Percentiles rank a stretch among this genome's conserved stretches.
Evolutionary conservation across 129 eudicot species (phyloP).

Genomic region (Flaveria sonorensis): DNA sequence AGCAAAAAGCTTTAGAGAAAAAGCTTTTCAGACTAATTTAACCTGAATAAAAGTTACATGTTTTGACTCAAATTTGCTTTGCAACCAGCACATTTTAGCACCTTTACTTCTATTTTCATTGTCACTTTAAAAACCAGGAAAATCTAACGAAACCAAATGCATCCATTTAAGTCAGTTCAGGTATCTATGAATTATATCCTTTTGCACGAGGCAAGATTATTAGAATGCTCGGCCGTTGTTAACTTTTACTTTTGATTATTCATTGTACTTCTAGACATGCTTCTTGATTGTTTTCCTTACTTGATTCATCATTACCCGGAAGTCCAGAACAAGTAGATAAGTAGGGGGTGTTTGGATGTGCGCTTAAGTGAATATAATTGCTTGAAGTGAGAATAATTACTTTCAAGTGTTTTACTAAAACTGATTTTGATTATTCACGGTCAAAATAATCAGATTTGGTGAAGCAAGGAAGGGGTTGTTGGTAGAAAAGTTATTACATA

Average conservation of each 20-base stretch:
- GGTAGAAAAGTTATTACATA: background rate
- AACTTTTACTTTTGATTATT: background rate
- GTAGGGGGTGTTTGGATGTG: background rate
- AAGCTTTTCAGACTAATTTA: background rate
- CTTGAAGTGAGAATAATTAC: background rate
- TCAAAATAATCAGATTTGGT: background rate
- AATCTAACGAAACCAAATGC: too few species aligned
- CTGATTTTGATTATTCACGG: background rate
- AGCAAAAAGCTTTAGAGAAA: background rate
- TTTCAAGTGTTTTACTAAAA: background rate
- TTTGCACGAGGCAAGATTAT: too few species aligned
- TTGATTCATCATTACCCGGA: slow-evolving; percentile 2
- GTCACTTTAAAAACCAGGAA: background rate
- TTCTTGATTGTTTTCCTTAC: background rate
- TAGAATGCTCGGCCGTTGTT: background rate
- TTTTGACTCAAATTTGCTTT: background rate
- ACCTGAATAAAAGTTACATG: background rate
- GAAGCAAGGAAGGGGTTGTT: background rate
- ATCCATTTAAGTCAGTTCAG: too few species aligned
- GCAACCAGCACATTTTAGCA: background rate
- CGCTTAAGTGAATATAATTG: background rate
- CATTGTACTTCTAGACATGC: background rate
- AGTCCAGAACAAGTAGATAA: background rate
- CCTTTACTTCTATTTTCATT: background rate
- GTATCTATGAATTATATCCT: too few species aligned